Evolutionary conservation across 2,329 filamentous ascomycete species (phyloP).

Genomic region (Fusarium sp.): DNA sequence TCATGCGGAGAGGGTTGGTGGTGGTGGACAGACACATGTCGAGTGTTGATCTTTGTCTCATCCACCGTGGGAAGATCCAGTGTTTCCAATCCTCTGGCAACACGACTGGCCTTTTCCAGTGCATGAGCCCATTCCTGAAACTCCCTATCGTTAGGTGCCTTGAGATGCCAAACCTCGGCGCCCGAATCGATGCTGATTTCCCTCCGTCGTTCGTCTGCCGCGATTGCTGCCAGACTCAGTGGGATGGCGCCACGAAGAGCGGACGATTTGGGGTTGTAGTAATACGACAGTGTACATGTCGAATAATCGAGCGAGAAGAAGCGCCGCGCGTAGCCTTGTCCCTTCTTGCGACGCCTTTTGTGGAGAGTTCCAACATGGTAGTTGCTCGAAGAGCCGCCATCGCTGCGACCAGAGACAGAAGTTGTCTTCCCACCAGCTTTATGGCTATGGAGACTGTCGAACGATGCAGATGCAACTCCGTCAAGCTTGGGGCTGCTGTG

Average conservation of each 20-base stretch:
- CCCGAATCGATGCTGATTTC: constrained; percentile 98
- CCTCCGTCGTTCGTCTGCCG: constrained; percentile 85
- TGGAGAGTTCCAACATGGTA: constrained; percentile 88
- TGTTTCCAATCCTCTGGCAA: constrained; percentile 66
- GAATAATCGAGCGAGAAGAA: constrained; percentile 98
- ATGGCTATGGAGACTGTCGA: constrained; percentile 71
- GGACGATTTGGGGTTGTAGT: constrained; percentile 92
- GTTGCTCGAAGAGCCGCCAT: constrained; percentile 58
- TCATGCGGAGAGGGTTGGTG: constrained; percentile 64
- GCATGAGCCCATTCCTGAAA: constrained; percentile 90
- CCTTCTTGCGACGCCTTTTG: constrained; percentile 92
- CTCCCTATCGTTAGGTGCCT: constrained; percentile 83
- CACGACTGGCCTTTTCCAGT: constrained; percentile 82
- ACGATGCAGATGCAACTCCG: constrained; percentile 63
- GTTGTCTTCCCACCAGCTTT: constrained; percentile 54
- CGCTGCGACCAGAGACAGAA: constrained; percentile 65
- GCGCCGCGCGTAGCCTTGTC: constrained; percentile 90
- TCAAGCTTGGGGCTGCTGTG: constrained; percentile 59
- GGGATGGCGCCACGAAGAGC: constrained; percentile 93
- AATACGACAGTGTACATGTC: constrained; percentile 95
- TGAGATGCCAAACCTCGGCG: constrained; percentile 95
- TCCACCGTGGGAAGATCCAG: constrained; percentile 42
- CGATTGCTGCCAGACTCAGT: constrained; percentile 88
- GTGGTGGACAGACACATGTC: constrained; percentile 44
- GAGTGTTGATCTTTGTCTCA: constrained; percentile 44